A percentile compares a stretch with the other conserved stretches of the same genome.
Evolutionary conservation across 2,329 filamentous ascomycete species (phyloP).

Genomic region (Aspergillus sp.): DNA sequence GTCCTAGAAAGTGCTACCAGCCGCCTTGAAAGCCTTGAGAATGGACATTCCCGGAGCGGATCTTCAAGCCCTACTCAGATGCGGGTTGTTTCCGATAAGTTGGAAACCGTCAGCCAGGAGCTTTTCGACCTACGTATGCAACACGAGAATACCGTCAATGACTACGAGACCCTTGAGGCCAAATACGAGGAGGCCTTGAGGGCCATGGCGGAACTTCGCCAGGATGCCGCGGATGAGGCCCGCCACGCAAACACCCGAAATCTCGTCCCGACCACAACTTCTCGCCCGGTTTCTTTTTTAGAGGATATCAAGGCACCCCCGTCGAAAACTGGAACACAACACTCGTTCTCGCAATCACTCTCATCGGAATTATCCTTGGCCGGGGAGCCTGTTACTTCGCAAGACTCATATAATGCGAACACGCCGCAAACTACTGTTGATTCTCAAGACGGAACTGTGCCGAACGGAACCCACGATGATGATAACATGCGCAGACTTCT

Average conservation of each 20-base stretch:
- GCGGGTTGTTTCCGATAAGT: conserved; percentile 85
- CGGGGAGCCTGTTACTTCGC: conserved; percentile 70
- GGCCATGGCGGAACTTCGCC: conserved; percentile 72
- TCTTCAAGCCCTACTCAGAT: conserved; percentile 73
- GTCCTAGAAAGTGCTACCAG: conserved; percentile 37
- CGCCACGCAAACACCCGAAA: conserved; percentile 55
- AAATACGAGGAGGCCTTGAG: conserved; percentile 91
- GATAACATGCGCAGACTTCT: conserved; percentile 69
- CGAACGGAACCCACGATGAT: conserved; percentile 63
- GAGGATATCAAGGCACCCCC: conserved; percentile 71
- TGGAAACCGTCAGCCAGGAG: conserved; percentile 88
- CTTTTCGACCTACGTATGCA: conserved; percentile 86
- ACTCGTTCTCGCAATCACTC: conserved; percentile 83
- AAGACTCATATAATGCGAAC: conserved; percentile 63
- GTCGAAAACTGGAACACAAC: conserved; percentile 66
- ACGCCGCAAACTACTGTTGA: conserved; percentile 26
- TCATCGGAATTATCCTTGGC: conserved; percentile 91
- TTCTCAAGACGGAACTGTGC: conserved; percentile 33
- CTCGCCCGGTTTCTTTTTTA: conserved; percentile 78
- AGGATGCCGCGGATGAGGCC: conserved; percentile 79
- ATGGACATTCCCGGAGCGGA: conserved; percentile 39
- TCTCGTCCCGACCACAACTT: conserved; percentile 43
- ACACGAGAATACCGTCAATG: conserved; percentile 78
- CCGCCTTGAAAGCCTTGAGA: conserved; percentile 23
- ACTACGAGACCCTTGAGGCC: conserved; percentile 76